A percentile compares a stretch with the other conserved stretches of the same genome.
Conservation (phyloP, 2,329 filamentous ascomycete species). For the Xylariales sp. region DNA sequence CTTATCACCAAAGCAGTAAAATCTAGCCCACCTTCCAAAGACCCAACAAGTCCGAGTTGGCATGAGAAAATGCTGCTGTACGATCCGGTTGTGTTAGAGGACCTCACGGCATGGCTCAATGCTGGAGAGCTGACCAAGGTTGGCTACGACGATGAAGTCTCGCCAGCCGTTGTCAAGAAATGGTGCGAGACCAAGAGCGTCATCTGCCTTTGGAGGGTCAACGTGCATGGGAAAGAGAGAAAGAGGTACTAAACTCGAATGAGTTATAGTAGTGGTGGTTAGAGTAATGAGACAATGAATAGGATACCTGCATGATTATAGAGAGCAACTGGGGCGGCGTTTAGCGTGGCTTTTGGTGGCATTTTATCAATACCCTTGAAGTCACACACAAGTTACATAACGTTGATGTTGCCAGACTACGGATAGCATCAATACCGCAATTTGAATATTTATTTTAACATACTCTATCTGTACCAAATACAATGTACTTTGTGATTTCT, state of each 20-base stretch:
- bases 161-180: conserved; percentile 64
- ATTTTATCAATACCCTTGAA: too few relatives aligned
- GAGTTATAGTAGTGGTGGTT: too few relatives aligned
- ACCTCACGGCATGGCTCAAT: conserved; percentile 80
- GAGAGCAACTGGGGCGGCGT: too few relatives aligned
- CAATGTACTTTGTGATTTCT: too few relatives aligned
- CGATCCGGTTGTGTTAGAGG: conserved; percentile 84
- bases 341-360: too few relatives aligned
- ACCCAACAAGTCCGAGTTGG: conserved; percentile 62
- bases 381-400: too few relatives aligned
- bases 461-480: too few relatives aligned
- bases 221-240: conserved; percentile 44
- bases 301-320: too few relatives aligned
- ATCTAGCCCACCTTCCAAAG: conserved; percentile 42
- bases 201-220: conserved; percentile 73
- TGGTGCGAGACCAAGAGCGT: conserved; percentile 90
- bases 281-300: too few relatives aligned
- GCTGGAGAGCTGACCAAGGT: conserved; percentile 58
- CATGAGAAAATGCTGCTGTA: conserved; percentile 92
- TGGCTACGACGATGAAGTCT: conserved; percentile 63
- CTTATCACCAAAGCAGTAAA: conserved; percentile 53
- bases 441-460: too few relatives aligned
- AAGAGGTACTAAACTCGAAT: conserved; percentile 44
- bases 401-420: too few relatives aligned
- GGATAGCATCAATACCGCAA: too few relatives aligned